Base-by-base conservation (phyloP, 768 basidiomycete genomes). In the Russula brevipes region DNA sequence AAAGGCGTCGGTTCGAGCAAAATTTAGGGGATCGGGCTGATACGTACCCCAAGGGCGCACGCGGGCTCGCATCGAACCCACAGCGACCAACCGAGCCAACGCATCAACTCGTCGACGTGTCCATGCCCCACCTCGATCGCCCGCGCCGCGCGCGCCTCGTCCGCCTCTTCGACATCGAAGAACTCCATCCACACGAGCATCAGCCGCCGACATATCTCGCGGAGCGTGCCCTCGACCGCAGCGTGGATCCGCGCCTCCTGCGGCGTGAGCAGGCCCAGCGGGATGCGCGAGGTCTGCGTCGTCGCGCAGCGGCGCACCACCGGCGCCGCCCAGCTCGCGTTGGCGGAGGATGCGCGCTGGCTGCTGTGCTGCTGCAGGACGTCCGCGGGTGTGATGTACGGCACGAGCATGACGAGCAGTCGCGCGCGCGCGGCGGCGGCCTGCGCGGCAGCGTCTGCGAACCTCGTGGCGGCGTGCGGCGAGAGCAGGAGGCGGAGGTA, bases 401-500 rank as follows among this genome's bases (percentile, higher is more conserved):
- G 76, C 1, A 59, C 69, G 19, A 76, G 54, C 70, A 62, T 62
- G 47, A 54, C 33, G 56, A 69, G 51, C 31, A 69, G 30, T 19
- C 50, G 67, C 17, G 10, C 9, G 19, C 67, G 68, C 10, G 46
- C 53, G 0, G 30, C 9, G 12, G 46, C 30, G 1, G 66, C 66
- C 51, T 61, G 63, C 35, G 47, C 59, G 3, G 52, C 41, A 7
- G 36, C 39, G 19, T 62, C 45, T 10, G 14, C 5, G 47, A 65
- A 60, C 11, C 39, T 52, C 41, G 62, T 24, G 24, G 24, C 24
- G 24, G 24, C 54, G 47, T 74, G 72, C 2, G 65, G 41, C 1
- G 64, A 64, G 6, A 82, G 71, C 30, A 78, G 69, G 62, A 78
- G 70, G 12, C 70, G 74, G 8, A 78, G 62, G 19, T 76, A 61